A percentile compares a stretch with the other conserved stretches of the same genome.
Conservation (phyloP, 2,329 filamentous ascomycete species). For the Davidsoniella australis region DNA sequence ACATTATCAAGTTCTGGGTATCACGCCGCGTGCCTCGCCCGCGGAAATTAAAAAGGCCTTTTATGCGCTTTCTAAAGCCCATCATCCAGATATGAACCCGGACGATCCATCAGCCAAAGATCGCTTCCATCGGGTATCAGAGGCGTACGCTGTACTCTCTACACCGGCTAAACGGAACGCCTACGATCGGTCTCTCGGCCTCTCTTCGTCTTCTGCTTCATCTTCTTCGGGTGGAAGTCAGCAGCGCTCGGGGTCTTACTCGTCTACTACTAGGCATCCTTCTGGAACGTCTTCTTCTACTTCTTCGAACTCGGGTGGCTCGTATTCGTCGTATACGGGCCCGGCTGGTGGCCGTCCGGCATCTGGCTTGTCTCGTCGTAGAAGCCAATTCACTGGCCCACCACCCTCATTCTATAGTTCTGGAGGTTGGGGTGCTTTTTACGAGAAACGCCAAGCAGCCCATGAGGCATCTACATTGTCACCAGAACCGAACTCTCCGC, state of each 20-base stretch:
- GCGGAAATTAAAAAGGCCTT: conserved; percentile 84
- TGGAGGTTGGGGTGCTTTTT: conserved; percentile 58
- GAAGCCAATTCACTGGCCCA: conserved; percentile 64
- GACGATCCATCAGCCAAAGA: conserved; percentile 52
- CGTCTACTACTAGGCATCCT: no score
- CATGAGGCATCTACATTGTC: conserved; percentile 26
- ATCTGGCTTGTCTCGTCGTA: conserved; percentile 60
- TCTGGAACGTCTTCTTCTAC: conserved; percentile 12
- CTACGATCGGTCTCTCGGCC: conserved; percentile 58
- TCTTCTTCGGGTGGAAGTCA: conserved; percentile 15
- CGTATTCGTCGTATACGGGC: conserved; percentile 34
- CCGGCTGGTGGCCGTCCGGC: conserved; percentile 62
- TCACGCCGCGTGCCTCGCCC: conserved; percentile 51
- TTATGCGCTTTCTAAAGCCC: conserved; percentile 75
- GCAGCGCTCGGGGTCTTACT: conserved; percentile 2
- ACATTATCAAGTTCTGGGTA: conserved; percentile 67
- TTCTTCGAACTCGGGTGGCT: conserved; percentile 21
- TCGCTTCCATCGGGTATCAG: conserved; percentile 68
- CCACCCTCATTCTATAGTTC: conserved; percentile 76
- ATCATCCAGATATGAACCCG: conserved; percentile 86
- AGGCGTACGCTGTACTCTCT: conserved; percentile 66
- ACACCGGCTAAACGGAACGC: conserved; percentile 54
- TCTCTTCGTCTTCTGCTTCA: conserved; percentile 17
- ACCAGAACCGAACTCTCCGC: conserved; percentile 1
- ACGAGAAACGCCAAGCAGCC: conserved; percentile 38